Evolutionary conservation across 2,329 filamentous ascomycete genomes (phyloP).

Genomic region (Neopestalotiopsis rosae): DNA sequence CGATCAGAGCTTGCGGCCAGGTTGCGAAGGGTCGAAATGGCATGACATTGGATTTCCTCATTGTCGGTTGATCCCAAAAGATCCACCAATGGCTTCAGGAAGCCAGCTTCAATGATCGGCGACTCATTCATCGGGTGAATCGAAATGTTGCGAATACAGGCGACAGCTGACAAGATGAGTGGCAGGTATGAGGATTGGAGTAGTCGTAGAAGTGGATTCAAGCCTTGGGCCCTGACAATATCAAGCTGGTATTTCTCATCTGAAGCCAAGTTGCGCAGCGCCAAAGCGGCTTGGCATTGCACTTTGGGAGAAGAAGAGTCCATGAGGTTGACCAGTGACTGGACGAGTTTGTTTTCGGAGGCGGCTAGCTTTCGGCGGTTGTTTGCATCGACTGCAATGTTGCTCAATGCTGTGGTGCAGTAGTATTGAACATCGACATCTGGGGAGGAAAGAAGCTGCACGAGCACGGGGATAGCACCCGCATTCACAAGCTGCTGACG

Average conservation of each 20-base stretch:
- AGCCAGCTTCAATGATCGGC: slow-evolving; percentile 97
- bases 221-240: slow-evolving; percentile 87
- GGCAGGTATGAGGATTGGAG: slow-evolving; percentile 95
- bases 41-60: slow-evolving; percentile 98
- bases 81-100: slow-evolving; percentile 91
- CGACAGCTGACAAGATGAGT: slow-evolving; percentile 93
- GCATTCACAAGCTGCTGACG: slow-evolving; percentile 96
- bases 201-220: slow-evolving; percentile 84
- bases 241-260: slow-evolving; percentile 99
- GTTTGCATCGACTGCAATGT: slow-evolving; percentile 92
- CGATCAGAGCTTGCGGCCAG: slow-evolving; percentile 95
- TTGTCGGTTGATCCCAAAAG: slow-evolving; percentile 94
- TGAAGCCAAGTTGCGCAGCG: slow-evolving; percentile 91
- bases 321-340: slow-evolving; percentile 95
- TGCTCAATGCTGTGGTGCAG: slow-evolving; percentile 97
- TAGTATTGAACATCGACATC: slow-evolving; percentile 99
- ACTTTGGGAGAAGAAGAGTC: slow-evolving; percentile 97
- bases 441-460: slow-evolving; percentile 88
- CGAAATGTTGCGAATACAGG: slow-evolving; percentile 98
- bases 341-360: slow-evolving; percentile 88
- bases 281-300: slow-evolving; percentile 94
- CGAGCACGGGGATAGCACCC: slow-evolving; percentile 95
- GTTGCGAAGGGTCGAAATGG: slow-evolving; percentile 95
- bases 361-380: slow-evolving; percentile 92
- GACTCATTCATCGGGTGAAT: slow-evolving; percentile 98